phyloP scores from a whole-genome alignment of 176 grass and related monocot species.

The Oryza glaberrima region DNA sequence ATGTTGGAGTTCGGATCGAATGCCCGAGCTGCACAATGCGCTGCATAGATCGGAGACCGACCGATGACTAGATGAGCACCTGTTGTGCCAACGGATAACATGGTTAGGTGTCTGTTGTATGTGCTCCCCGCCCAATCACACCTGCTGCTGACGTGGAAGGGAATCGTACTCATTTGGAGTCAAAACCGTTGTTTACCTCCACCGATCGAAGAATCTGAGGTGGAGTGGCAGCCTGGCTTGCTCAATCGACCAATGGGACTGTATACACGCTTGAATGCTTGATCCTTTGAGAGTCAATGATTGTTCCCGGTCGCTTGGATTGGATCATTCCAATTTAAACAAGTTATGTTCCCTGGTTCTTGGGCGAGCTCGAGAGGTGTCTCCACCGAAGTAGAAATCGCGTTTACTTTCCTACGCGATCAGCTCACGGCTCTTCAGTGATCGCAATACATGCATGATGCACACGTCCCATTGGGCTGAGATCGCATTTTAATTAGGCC shows the following conservation, averaged over 20 bases:
- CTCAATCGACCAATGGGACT: neutral
- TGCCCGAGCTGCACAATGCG: neutral
- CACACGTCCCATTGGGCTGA: neutral
- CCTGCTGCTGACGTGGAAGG: neutral
- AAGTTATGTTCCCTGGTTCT: conserved; percentile 26
- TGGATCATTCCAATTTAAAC: neutral
- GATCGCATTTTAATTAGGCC: conserved; percentile 5
- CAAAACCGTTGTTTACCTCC: conserved; percentile 4
- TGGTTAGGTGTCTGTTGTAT: neutral
- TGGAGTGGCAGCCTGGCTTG: neutral
- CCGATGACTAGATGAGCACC: neutral
- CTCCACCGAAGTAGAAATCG: conserved; percentile 1
- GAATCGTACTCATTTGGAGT: conserved; percentile 17
- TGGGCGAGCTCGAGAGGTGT: conserved; percentile 35
- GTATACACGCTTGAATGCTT: neutral
- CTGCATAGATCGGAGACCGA: conserved; percentile 3
- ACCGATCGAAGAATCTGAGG: neutral
- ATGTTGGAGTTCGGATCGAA: neutral
- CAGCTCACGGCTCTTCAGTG: conserved; percentile 18
- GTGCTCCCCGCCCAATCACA: neutral
- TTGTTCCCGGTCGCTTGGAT: conserved; percentile 18
- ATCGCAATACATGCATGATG: neutral
- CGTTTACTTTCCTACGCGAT: neutral
- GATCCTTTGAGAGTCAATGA: neutral
- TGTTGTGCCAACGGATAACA: neutral